These are phyloP conservation scores for Neonectria magnoliae DNA, from an alignment of 2,329 filamentous ascomycete species.

Conservation along the genomic window DNA sequence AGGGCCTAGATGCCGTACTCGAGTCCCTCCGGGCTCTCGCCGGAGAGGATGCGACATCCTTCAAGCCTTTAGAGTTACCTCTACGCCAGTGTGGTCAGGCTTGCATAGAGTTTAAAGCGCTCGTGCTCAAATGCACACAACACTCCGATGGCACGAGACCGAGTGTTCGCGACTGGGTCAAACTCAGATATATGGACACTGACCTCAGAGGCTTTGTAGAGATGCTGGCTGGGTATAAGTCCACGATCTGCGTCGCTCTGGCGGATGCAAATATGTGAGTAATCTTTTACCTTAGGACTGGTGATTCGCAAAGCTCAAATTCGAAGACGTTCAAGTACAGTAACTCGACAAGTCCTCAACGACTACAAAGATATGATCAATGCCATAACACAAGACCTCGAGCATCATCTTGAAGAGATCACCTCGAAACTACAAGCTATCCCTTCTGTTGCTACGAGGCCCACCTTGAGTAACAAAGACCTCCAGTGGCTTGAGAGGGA, in stretches of 20 bases:
- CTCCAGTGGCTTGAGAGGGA: conserved; percentile 20
- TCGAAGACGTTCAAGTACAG: too few species aligned
- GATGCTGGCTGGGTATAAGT: conserved; percentile 18
- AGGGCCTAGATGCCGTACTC: background rate
- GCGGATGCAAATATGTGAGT: conserved; percentile 14
- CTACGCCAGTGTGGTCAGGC: conserved; percentile 1
- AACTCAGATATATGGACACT: conserved; percentile 15
- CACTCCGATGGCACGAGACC: background rate
- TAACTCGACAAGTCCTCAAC: too few species aligned
- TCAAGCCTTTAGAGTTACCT: conserved; percentile 5
- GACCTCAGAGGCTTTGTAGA: conserved; percentile 6
- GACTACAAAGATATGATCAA: conserved; percentile 35
- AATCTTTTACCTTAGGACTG: too few species aligned
- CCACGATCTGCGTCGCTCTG: conserved; percentile 5
- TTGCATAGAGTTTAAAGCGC: conserved; percentile 4
- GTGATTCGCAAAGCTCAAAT: too few species aligned
- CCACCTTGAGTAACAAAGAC: too few species aligned
- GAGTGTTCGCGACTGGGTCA: conserved; percentile 17
- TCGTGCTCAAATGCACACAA: conserved; percentile 3
- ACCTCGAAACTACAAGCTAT: too few species aligned
- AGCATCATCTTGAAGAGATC: conserved; percentile 22
- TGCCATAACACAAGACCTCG: conserved; percentile 34
- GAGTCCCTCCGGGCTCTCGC: conserved; percentile 1
- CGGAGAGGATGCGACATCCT: background rate
- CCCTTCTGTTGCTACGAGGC: too few species aligned